A percentile compares a stretch with the other conserved stretches of the same genome.
Conservation (phyloP, 805 yeast species). For the Metschnikowia aberdeeniae region DNA sequence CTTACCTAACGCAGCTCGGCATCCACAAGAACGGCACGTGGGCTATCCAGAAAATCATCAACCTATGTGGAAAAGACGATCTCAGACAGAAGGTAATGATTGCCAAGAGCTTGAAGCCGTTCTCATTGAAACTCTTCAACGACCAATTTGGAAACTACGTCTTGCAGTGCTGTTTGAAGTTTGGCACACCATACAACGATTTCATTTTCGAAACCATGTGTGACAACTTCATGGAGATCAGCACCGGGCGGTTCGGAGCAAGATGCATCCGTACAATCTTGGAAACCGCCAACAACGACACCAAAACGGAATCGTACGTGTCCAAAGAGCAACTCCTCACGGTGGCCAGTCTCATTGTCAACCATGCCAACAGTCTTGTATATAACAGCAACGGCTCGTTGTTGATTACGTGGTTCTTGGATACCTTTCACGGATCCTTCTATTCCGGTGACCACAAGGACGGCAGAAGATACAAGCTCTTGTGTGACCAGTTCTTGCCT, state of each 20-base stretch:
- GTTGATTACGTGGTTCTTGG: slow-evolving; percentile 90
- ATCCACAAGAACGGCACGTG: slow-evolving; percentile 98
- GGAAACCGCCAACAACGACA: slow-evolving; percentile 64
- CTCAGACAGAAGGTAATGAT: slow-evolving; percentile 53
- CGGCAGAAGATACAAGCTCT: slow-evolving; percentile 49
- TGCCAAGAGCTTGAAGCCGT: slow-evolving; percentile 68
- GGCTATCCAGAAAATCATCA: slow-evolving; percentile 97
- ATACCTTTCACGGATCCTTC: slow-evolving; percentile 45
- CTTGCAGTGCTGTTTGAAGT: slow-evolving; percentile 87
- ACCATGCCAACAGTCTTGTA: slow-evolving; percentile 74
- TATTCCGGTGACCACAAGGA: slow-evolving; percentile 33
- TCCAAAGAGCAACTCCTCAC: slow-evolving; percentile 64
- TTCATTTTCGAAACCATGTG: slow-evolving; percentile 83
- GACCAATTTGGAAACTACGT: slow-evolving; percentile 98
- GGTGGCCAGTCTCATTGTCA: slow-evolving; percentile 72
- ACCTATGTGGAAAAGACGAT: slow-evolving; percentile 47
- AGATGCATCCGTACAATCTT: slow-evolving; percentile 91
- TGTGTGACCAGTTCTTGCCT: slow-evolving; percentile 61
- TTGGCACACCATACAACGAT: slow-evolving; percentile 83
- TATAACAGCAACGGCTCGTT: slow-evolving; percentile 84
- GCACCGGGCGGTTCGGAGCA: slow-evolving; percentile 90
- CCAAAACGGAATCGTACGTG: slow-evolving; percentile 11
- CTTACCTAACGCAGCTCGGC: slow-evolving; percentile 84
- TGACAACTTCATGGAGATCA: slow-evolving; percentile 72
- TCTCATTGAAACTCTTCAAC: slow-evolving; percentile 77